phyloP scores from a whole-genome alignment of 768 basidiomycete genomes.

The Crepidotus variabilis region DNA sequence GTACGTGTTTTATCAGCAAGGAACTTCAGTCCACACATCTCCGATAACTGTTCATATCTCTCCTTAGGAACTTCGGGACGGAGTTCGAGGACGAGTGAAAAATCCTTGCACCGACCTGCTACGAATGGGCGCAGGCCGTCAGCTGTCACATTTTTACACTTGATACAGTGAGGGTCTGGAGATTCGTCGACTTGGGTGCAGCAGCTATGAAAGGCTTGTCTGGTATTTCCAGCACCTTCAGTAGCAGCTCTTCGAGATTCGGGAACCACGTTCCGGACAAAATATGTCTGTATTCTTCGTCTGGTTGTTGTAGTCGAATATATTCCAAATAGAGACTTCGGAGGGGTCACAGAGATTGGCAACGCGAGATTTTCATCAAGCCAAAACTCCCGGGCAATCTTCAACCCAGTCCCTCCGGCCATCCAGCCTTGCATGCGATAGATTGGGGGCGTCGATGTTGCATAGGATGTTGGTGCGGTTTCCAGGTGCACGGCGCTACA shows the following conservation, averaged over 20 bases:
- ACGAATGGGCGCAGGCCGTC: background rate
- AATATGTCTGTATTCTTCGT: background rate
- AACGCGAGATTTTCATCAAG: background rate
- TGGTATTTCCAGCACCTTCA: background rate
- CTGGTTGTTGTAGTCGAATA: background rate
- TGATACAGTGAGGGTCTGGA: background rate
- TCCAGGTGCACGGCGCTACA: too few species aligned
- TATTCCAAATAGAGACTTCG: background rate
- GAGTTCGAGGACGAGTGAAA: background rate
- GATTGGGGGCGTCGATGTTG: background rate
- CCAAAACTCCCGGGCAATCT: too few species aligned
- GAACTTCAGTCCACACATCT: background rate
- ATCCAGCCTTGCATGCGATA: background rate
- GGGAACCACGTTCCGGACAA: background rate
- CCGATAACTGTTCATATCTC: too few species aligned
- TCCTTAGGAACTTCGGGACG: background rate
- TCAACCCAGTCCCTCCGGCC: background rate
- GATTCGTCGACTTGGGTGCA: background rate
- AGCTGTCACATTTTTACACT: background rate
- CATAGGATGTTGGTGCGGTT: too few species aligned
- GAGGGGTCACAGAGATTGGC: background rate
- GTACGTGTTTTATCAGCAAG: background rate
- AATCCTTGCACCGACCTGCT: background rate
- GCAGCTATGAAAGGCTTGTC: background rate
- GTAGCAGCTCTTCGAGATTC: background rate